A percentile compares a stretch with the other conserved stretches of the same genome.
phyloP scores from a whole-genome alignment of 225 moss, liverwort and hornwort species.

The Asterella californica region DNA sequence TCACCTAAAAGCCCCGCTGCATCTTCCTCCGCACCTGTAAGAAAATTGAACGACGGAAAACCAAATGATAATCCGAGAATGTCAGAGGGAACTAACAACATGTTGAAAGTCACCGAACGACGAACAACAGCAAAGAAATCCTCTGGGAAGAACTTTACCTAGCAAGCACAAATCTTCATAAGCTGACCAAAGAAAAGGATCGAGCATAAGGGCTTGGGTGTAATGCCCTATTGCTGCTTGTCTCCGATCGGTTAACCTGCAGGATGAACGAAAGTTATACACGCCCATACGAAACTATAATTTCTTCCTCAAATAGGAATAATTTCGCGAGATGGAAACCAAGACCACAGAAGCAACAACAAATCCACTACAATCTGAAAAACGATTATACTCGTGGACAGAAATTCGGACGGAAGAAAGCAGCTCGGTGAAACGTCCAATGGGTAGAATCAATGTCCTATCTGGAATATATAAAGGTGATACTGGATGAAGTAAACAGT shows the following conservation, averaged over 20 bases:
- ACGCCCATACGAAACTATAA: not conserved
- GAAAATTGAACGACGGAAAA: not conserved
- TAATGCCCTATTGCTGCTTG: conserved; percentile 89
- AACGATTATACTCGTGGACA: not conserved
- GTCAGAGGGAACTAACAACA: not conserved
- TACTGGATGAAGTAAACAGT: not conserved
- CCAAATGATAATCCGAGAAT: not conserved
- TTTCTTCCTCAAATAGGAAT: not conserved
- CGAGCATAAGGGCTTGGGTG: conserved; percentile 70
- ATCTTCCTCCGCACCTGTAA: conserved; percentile 79
- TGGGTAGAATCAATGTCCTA: not conserved
- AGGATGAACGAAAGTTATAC: not conserved
- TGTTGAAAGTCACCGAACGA: not conserved
- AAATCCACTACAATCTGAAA: not conserved
- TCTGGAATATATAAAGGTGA: not conserved
- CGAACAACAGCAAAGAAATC: not conserved
- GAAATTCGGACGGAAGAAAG: not conserved
- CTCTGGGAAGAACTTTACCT: conserved; percentile 29
- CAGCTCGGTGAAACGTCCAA: not conserved
- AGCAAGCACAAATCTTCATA: conserved; percentile 89
- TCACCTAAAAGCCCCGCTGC: conserved; percentile 75
- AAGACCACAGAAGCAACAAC: not conserved
- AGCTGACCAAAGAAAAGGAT: conserved; percentile 94
- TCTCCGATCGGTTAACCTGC: conserved; percentile 75
- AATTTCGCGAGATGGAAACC: not conserved